phyloP scores from a whole-genome alignment of 2,329 filamentous ascomycete species.

The Stenocarpella maydis region DNA sequence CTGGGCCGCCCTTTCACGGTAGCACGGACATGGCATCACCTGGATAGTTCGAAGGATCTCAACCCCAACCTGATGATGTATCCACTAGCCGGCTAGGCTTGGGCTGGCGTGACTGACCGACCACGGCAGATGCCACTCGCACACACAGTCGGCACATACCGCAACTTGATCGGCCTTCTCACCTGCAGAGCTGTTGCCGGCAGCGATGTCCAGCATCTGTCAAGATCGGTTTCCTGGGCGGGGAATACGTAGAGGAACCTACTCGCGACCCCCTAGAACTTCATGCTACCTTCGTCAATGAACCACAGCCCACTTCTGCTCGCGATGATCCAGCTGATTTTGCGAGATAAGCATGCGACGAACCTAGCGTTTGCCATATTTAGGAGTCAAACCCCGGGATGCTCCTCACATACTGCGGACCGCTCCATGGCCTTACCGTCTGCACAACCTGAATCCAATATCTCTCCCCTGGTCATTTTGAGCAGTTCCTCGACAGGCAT shows the following conservation, averaged over 20 bases:
- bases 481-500: neutral
- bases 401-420: constrained; percentile 1
- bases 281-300: neutral
- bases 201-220: neutral
- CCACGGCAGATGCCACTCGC: constrained; percentile 1
- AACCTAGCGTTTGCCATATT: neutral
- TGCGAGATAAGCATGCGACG: neutral
- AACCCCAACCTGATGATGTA: neutral
- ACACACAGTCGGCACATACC: neutral
- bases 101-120: neutral
- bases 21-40: constrained; percentile 11
- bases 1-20: neutral
- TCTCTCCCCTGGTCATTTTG: neutral
- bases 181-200: neutral
- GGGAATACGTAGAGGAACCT: too few species aligned
- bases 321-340: neutral
- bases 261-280: too few species aligned
- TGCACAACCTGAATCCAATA: neutral
- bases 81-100: neutral
- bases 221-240: neutral
- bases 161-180: neutral
- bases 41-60: constrained; percentile 19
- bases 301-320: neutral
- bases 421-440: neutral
- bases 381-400: neutral